Percentiles rank a stretch among this genome's conserved stretches.
Conservation (phyloP, 23 red algal species). For the Chondrus crispus region DNA sequence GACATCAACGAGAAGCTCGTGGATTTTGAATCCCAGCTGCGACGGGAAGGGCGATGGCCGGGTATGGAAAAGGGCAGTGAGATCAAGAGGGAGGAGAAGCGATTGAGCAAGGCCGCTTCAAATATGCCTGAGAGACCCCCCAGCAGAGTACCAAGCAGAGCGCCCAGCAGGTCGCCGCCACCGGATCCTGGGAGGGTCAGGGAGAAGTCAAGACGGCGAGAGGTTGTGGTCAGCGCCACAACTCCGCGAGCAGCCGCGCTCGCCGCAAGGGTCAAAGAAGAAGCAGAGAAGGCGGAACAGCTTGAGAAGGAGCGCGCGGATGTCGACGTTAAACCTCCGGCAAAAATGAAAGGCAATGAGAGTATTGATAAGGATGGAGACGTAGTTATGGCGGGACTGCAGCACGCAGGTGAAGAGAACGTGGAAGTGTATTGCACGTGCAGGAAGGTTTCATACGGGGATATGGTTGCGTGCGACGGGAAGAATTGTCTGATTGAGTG, state of each 20-base stretch:
- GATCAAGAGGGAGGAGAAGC: not conserved
- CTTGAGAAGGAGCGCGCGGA: not conserved
- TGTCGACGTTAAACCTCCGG: too few species aligned
- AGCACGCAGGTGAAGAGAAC: too few species aligned
- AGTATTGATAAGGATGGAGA: too few species aligned
- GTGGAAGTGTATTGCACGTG: constrained; percentile 56
- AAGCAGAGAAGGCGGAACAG: not conserved
- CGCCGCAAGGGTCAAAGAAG: not conserved
- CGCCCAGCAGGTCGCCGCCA: too few species aligned
- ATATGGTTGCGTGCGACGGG: constrained; percentile 99
- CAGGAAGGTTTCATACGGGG: constrained; percentile 78
- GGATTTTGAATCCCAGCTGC: constrained; percentile 83
- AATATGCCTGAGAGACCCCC: not conserved
- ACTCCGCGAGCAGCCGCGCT: not conserved
- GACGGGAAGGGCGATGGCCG: constrained; percentile 86
- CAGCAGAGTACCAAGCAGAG: too few species aligned
- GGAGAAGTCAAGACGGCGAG: not conserved
- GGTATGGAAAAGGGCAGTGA: not conserved
- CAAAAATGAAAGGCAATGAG: too few species aligned
- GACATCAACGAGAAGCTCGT: constrained; percentile 65
- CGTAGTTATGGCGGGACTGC: not conserved
- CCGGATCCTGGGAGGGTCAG: too few species aligned
- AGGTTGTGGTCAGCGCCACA: not conserved
- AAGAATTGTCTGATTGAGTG: constrained; percentile 89
- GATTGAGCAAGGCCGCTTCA: not conserved